phyloP scores from a whole-genome alignment of 495 filamentous ascomycete species.

The Penicillium samsonianum region DNA sequence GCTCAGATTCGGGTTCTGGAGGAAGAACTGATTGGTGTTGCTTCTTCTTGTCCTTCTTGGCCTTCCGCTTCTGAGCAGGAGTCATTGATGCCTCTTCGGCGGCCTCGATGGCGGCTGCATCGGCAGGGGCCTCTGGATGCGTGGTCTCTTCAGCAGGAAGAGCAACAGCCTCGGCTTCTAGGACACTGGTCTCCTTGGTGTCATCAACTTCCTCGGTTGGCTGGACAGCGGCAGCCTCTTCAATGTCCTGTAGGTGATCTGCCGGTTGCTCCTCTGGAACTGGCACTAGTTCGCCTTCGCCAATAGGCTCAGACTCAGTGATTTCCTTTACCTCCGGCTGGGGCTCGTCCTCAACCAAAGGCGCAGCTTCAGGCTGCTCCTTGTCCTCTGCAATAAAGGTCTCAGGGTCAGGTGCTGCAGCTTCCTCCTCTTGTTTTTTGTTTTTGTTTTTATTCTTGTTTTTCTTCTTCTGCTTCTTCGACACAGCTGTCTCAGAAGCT shows the following conservation, averaged over 20 bases:
- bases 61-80: conserved; percentile 23
- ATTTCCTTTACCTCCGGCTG: conserved; percentile 4
- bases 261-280: conserved; percentile 2
- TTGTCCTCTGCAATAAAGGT: background rate
- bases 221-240: conserved; percentile 1
- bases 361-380: conserved; percentile 6
- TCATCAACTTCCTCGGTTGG: conserved; percentile 11
- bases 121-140: conserved; percentile 3
- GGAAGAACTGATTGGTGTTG: conserved; percentile 21
- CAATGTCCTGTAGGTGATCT: conserved; percentile 3
- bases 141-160: conserved; percentile 11
- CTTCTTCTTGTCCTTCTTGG: conserved; percentile 40
- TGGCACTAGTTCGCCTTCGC: background rate
- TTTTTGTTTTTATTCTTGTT: conserved; percentile 25
- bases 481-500: background rate
- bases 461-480: conserved; percentile 30
- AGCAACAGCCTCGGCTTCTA: background rate
- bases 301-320: conserved; percentile 8
- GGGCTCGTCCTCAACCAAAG: conserved; percentile 5
- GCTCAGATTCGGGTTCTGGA: conserved; percentile 16
- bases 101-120: background rate
- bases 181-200: background rate
- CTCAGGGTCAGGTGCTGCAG: background rate
- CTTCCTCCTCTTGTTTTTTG: conserved; percentile 20
- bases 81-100: conserved; percentile 8